Conservation (phyloP, 2,329 filamentous ascomycete species). For the Spiromastix sp. region DNA sequence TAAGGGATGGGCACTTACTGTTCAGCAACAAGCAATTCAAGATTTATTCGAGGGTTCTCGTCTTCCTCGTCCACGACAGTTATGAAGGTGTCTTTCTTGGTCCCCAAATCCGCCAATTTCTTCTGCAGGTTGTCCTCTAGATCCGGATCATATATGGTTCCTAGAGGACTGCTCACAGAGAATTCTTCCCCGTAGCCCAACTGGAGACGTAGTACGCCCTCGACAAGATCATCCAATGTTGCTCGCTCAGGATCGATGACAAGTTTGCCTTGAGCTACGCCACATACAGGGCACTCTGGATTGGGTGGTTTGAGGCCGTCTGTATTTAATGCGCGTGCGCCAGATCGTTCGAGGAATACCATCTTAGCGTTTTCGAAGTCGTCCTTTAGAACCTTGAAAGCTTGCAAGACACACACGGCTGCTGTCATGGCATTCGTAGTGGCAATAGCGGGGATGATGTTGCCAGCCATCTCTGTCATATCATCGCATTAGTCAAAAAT, state of each 20-base stretch:
- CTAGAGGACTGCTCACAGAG: conserved; percentile 61
- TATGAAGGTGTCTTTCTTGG: conserved; percentile 64
- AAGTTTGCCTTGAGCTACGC: conserved; percentile 58
- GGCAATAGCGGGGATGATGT: conserved; percentile 96
- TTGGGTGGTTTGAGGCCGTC: conserved; percentile 56
- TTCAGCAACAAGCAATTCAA: conserved; percentile 50
- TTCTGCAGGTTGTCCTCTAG: conserved; percentile 76
- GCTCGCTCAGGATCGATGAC: conserved; percentile 59
- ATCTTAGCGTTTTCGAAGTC: conserved; percentile 65
- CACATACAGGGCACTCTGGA: conserved; percentile 72
- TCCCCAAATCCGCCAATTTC: conserved; percentile 66
- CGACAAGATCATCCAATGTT: conserved; percentile 69
- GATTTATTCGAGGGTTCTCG: conserved; percentile 57
- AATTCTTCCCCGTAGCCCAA: conserved; percentile 76
- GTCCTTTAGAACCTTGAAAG: conserved; percentile 76
- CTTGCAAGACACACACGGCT: conserved; percentile 80
- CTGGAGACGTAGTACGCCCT: conserved; percentile 58
- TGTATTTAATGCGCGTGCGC: conserved; percentile 48
- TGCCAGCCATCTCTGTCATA: conserved; percentile 78
- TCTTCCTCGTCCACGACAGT: conserved; percentile 78
- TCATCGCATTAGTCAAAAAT: conserved; percentile 6
- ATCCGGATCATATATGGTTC: conserved; percentile 81
- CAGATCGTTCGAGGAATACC: conserved; percentile 67
- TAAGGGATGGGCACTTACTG: conserved; percentile 16
- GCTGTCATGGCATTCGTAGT: conserved; percentile 97